A percentile compares a stretch with the other conserved stretches of the same genome.
Evolutionary conservation across 2,329 filamentous ascomycete species (phyloP).

Genomic region (Pseudonectria foliicola): DNA sequence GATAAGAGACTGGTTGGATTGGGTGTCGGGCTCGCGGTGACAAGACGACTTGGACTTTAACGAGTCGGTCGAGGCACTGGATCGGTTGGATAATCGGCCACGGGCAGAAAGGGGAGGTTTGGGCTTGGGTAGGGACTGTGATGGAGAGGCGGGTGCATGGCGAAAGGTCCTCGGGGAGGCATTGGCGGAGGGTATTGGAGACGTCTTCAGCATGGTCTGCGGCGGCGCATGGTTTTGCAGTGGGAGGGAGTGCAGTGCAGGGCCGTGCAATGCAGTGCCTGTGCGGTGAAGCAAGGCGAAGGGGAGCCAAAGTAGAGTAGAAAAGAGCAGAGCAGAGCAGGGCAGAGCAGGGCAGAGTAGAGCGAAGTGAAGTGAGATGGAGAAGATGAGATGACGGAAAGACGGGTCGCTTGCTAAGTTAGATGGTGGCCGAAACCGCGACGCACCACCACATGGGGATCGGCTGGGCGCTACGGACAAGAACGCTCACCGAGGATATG

Average conservation of each 20-base stretch:
- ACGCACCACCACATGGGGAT: slow-evolving; percentile 16
- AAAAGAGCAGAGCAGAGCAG: too few relatives aligned
- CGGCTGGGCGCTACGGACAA: slow-evolving; percentile 20
- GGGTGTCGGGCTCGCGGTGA: slow-evolving; percentile 12
- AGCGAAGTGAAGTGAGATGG: slow-evolving; percentile 2
- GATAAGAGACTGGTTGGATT: too few relatives aligned
- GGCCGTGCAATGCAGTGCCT: too few relatives aligned
- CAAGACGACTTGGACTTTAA: slow-evolving; percentile 24
- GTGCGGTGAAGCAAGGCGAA: slow-evolving; percentile 3
- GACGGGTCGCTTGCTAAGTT: too few relatives aligned
- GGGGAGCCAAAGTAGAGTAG: too few relatives aligned
- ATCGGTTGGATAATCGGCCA: slow-evolving; percentile 21
- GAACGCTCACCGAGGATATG: slow-evolving; percentile 25
- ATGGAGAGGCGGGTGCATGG: slow-evolving; percentile 23
- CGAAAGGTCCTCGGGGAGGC: slow-evolving; percentile 43
- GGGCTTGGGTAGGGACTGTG: slow-evolving; percentile 20
- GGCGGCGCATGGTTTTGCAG: slow-evolving; percentile 35
- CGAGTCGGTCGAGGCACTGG: slow-evolving; percentile 13
- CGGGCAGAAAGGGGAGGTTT: slow-evolving; percentile 19
- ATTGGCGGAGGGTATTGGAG: slow-evolving; percentile 45
- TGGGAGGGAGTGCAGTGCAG: too few relatives aligned
- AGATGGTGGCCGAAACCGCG: slow-evolving; percentile 19
- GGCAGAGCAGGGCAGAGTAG: too few relatives aligned
- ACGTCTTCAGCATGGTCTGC: slow-evolving; percentile 54
- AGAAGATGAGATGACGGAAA: too few relatives aligned